Evolutionary conservation across 2,329 filamentous ascomycete genomes (phyloP), one percentile per base, ranked within the genome.

Genomic region (Penicillium hesseltinei): DNA sequence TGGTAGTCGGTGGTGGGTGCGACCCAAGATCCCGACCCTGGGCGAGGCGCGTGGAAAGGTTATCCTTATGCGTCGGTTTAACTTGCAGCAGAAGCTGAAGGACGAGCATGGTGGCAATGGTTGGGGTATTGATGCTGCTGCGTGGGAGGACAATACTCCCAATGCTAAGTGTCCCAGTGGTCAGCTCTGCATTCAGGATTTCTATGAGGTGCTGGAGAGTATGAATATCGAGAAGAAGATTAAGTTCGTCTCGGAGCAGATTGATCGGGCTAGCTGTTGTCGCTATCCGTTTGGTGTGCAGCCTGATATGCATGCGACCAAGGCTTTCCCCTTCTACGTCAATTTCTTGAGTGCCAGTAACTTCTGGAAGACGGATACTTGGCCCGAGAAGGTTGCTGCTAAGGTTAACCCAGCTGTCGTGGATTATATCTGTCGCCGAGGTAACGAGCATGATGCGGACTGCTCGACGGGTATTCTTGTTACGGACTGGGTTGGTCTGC

Each of bases 321-420:
- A 76, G 73, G 69, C 71, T 29, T 79, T 80, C 17, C 91, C 91
- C 0, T 82, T 97, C 65, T 96, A 89, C 68, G 79, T 97, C 74
- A 99, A 97, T 75, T 97, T 97, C 72, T 75, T 97, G 61, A 91
- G 84, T 65, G 94, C 88, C 0, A 93, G 89, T 73, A 97, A 97
- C 77, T 97, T 97, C 79, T 97, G 93, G 87, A 92, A 91, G 63
- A 81, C 88, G 1, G 86, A 85, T 54, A 96, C 92, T 75, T 99
- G 94, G 94, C 94, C 94, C 0, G 92, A 96, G 74, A 88, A 85
- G 69, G 91, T 99, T 72, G 93, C 94, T 1, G 88, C 86, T 21
- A 91, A 89, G 77, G 82, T 96, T 48, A 97, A 97, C 77, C 90
- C 92, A 19, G 86, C 88, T 2, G 83, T 82, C n/a, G 78, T 83